Evolutionary conservation across 2,329 filamentous ascomycete genomes (phyloP).

Genomic region (Nothophoma quercina): DNA sequence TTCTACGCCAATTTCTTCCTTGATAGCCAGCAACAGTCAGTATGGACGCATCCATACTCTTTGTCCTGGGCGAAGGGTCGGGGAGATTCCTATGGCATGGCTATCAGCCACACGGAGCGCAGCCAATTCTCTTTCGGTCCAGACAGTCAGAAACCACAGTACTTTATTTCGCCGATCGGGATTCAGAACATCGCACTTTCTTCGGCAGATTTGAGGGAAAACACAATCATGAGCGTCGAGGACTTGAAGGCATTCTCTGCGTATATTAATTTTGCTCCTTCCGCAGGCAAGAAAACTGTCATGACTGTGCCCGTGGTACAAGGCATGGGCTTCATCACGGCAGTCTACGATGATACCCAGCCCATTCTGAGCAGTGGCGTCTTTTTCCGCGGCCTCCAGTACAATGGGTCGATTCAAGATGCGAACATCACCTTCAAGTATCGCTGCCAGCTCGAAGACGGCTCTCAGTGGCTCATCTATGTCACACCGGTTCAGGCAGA

Average conservation of each 20-base stretch:
- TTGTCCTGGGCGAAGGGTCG: constrained; percentile 56
- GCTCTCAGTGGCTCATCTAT: constrained; percentile 78
- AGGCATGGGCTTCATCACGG: constrained; percentile 88
- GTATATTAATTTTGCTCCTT: constrained; percentile 72
- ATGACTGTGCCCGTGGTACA: constrained; percentile 85
- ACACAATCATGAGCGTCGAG: constrained; percentile 65
- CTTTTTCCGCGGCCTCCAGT: constrained; percentile 73
- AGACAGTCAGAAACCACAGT: constrained; percentile 57
- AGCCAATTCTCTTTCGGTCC: constrained; percentile 65
- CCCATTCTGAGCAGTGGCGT: constrained; percentile 79
- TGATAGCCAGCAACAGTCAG: constrained; percentile 70
- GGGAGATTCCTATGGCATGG: constrained; percentile 77
- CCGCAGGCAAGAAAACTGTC: constrained; percentile 60
- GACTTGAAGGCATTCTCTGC: constrained; percentile 64
- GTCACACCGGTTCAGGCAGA: constrained; percentile 64
- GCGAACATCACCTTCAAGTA: constrained; percentile 57
- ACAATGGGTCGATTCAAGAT: constrained; percentile 29
- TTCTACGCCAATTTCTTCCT: constrained; percentile 78
- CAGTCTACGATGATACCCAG: constrained; percentile 72
- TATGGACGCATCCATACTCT: constrained; percentile 74
- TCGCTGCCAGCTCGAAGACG: constrained; percentile 58
- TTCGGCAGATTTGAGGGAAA: constrained; percentile 72
- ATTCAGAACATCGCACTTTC: constrained; percentile 85
- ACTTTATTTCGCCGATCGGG: constrained; percentile 83
- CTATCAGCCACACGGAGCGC: constrained; percentile 76